Percentiles rank a stretch among this genome's conserved stretches.
phyloP scores from a whole-genome alignment of 2,329 filamentous ascomycete genomes.

The Monosporascus sp. region DNA sequence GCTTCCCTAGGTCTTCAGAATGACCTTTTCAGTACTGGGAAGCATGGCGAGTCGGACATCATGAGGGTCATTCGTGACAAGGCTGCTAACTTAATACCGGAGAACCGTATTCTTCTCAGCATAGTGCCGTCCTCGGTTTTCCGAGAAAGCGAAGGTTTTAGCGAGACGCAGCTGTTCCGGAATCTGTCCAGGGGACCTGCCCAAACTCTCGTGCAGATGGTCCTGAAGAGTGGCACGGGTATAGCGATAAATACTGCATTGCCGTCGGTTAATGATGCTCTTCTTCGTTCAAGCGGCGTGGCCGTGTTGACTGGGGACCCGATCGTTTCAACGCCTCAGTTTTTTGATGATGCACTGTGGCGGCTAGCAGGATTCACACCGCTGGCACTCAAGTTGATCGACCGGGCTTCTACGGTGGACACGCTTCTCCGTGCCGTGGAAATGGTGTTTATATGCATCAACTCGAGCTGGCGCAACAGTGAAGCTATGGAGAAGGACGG shows the following conservation, averaged over 20 bases:
- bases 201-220: slow-evolving; percentile 62
- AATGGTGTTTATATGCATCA: slow-evolving; percentile 79
- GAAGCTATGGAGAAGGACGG: slow-evolving; percentile 97
- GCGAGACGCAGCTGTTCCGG: slow-evolving; percentile 71
- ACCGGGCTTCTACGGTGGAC: slow-evolving; percentile 65
- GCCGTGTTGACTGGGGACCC: slow-evolving; percentile 79
- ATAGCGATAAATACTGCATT: slow-evolving; percentile 85
- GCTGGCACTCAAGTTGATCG: slow-evolving; percentile 77
- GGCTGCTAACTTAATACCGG: slow-evolving; percentile 75
- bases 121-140: slow-evolving; percentile 77
- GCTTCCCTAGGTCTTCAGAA: slow-evolving; percentile 87
- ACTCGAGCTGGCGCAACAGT: slow-evolving; percentile 93
- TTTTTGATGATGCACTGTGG: slow-evolving; percentile 90
- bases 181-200: slow-evolving; percentile 70
- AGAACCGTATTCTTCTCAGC: slow-evolving; percentile 76
- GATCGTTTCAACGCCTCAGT: slow-evolving; percentile 72
- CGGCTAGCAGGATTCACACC: slow-evolving; percentile 86
- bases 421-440: slow-evolving; percentile 73
- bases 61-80: slow-evolving; percentile 81
- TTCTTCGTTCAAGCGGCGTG: slow-evolving; percentile 76
- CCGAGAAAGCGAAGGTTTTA: slow-evolving; percentile 71
- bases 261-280: slow-evolving; percentile 80
- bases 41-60: slow-evolving; percentile 88
- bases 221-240: slow-evolving; percentile 67
- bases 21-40: slow-evolving; percentile 82